phyloP scores from a whole-genome alignment of 1,139 yeast genomes.

The Saccharomyces pastorianus region DNA sequence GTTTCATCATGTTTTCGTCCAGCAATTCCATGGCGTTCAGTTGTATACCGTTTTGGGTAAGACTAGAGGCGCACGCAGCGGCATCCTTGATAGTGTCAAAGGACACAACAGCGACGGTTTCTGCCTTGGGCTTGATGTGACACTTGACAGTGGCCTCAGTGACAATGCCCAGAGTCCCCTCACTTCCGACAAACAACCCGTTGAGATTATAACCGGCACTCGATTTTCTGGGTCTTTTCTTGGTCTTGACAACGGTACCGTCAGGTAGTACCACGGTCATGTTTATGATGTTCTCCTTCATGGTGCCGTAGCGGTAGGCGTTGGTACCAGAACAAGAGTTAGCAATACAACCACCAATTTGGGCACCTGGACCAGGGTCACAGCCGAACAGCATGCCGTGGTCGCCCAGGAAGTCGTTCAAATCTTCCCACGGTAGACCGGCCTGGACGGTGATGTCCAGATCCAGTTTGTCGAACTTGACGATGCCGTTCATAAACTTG shows the following conservation, averaged over 20 bases:
- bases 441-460: slow-evolving; percentile 69
- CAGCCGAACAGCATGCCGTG: slow-evolving; percentile 56
- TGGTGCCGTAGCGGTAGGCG: slow-evolving; percentile 46
- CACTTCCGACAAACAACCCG: slow-evolving; percentile 66
- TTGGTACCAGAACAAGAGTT: slow-evolving; percentile 77
- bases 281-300: slow-evolving; percentile 63
- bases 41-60: slow-evolving; percentile 53
- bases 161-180: slow-evolving; percentile 69
- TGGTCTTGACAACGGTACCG: slow-evolving; percentile 67
- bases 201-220: slow-evolving; percentile 73
- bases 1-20: slow-evolving; percentile 63
- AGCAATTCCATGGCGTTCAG: slow-evolving; percentile 61
- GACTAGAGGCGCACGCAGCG: slow-evolving; percentile 55
- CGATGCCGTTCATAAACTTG: slow-evolving; percentile 46
- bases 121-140: slow-evolving; percentile 54
- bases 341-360: slow-evolving; percentile 68
- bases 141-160: slow-evolving; percentile 67
- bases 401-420: slow-evolving; percentile 47
- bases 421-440: slow-evolving; percentile 69
- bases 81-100: slow-evolving; percentile 56
- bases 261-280: slow-evolving; percentile 73
- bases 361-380: slow-evolving; percentile 83
- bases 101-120: slow-evolving; percentile 61
- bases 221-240: slow-evolving; percentile 64
- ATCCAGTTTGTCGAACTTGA: slow-evolving; percentile 52